A percentile compares a stretch with the other conserved stretches of the same genome.
phyloP scores from a whole-genome alignment of 495 filamentous ascomycete genomes.

The Parmelia sp. region DNA sequence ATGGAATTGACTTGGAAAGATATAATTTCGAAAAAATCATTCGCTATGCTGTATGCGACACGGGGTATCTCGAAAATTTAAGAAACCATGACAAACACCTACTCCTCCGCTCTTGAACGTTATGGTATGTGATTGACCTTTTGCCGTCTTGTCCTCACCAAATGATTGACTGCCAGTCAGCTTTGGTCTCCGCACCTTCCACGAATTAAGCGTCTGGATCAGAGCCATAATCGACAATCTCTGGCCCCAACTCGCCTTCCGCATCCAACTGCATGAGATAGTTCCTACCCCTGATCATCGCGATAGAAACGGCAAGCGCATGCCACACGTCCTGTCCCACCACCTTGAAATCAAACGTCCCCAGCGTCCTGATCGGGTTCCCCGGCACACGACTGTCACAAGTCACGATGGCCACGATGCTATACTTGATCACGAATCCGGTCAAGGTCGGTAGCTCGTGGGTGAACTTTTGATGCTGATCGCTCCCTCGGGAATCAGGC shows the following conservation, averaged over 20 bases:
- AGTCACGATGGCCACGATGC: conserved; percentile 40
- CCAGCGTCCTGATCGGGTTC: conserved; percentile 25
- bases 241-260: conserved; percentile 17
- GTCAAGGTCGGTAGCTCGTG: conserved; percentile 32
- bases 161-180: not conserved
- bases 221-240: conserved; percentile 17
- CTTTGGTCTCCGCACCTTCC: not conserved
- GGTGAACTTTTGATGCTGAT: conserved; percentile 5
- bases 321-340: conserved; percentile 44
- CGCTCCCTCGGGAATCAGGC: conserved; percentile 3
- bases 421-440: conserved; percentile 39
- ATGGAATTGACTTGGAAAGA: not conserved
- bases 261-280: conserved; percentile 33
- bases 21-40: not conserved
- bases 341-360: conserved; percentile 38
- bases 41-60: not conserved
- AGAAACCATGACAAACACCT: not conserved
- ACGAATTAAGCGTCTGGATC: conserved; percentile 14
- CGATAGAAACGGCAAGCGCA: conserved; percentile 40
- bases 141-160: not conserved
- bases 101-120: not conserved
- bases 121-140: not conserved
- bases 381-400: conserved; percentile 28
- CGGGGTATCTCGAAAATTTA: not conserved
- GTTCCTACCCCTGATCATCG: conserved; percentile 35